A percentile compares a stretch with the other conserved stretches of the same genome.
phyloP scores from a whole-genome alignment of 2,329 filamentous ascomycete species.

The Fusarium udum region DNA sequence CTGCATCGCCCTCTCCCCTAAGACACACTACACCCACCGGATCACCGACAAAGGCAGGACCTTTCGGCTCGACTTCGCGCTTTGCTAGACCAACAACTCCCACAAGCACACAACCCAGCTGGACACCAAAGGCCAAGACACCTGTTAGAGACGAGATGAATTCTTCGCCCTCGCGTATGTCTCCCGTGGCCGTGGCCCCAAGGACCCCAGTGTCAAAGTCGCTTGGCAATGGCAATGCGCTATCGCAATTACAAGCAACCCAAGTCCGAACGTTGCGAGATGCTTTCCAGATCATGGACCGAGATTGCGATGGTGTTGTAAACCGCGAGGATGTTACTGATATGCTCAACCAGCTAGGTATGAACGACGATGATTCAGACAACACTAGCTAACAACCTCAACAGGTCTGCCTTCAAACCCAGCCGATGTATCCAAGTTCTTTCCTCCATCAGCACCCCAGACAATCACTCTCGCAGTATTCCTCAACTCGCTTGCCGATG shows the following conservation, averaged over 20 bases:
- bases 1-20: conserved; percentile 71
- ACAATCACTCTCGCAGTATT: conserved; percentile 87
- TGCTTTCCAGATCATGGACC: conserved; percentile 91
- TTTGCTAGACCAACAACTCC: conserved; percentile 55
- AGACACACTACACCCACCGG: conserved; percentile 71
- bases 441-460: conserved; percentile 75
- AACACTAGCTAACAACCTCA: conserved; percentile 4
- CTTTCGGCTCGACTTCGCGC: conserved; percentile 43
- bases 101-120: conserved; percentile 45
- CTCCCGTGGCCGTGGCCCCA: conserved; percentile 44
- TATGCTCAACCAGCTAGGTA: conserved; percentile 87
- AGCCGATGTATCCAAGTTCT: conserved; percentile 81
- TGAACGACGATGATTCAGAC: background rate
- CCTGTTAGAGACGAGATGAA: conserved; percentile 32
- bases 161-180: conserved; percentile 45
- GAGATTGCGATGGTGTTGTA: conserved; percentile 85
- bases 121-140: conserved; percentile 50
- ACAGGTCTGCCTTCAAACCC: conserved; percentile 77
- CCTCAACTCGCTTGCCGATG: conserved; percentile 80
- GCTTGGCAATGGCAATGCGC: conserved; percentile 60
- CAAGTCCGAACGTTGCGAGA: conserved; percentile 90
- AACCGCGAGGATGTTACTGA: conserved; percentile 85
- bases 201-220: conserved; percentile 47
- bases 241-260: conserved; percentile 79
- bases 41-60: conserved; percentile 63